Base-by-base conservation (phyloP, 768 basidiomycete species). In the Mycena venus region DNA sequence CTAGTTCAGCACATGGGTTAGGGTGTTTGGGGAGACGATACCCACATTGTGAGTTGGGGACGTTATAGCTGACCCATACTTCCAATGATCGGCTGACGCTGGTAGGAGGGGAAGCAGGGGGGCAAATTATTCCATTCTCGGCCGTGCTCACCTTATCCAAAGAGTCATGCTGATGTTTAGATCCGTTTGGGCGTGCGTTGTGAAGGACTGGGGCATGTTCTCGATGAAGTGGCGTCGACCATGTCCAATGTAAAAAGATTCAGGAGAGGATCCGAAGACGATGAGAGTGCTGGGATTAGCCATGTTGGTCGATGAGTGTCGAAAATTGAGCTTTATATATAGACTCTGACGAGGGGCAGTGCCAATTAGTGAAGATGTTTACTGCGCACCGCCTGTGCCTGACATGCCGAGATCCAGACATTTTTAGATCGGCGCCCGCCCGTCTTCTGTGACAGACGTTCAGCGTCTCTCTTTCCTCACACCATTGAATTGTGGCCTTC, bases 71-170 rank as follows among this genome's bases (percentile, higher is more conserved):
- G 23, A 73, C 47, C 72, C 72, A 73, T 3, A 27, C 34, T 2
- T 62, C 59, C 2, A 58, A 31, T 2, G 29, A 34, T 8, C 51
- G 60, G 47, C 34, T 73, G 23, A 73, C n/a, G 19, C 47, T 70
- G 53, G 36, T 7, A n/a, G n/a, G n/a, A n/a, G n/a, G n/a, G n/a
- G n/a, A n/a, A n/a, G n/a, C n/a, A n/a, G n/a, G n/a, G n/a, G n/a
- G n/a, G n/a, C n/a, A n/a, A n/a, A n/a, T n/a, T n/a, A n/a, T n/a
- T n/a, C n/a, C n/a, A n/a, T n/a, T n/a, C n/a, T n/a, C n/a, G n/a
- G n/a, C n/a, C n/a, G n/a, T n/a, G n/a, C 32, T 6, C 5, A 74
- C 73, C 73, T 75, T 12, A 70, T 51, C 68, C 68, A 75, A 5
- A 12, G 11, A 2, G 63, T 73, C 66, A 62, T 70, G 3, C 29